A percentile compares a stretch with the other conserved stretches of the same genome.
phyloP scores from a whole-genome alignment of 1,139 yeast genomes.

The Sugiyamaella japonica region DNA sequence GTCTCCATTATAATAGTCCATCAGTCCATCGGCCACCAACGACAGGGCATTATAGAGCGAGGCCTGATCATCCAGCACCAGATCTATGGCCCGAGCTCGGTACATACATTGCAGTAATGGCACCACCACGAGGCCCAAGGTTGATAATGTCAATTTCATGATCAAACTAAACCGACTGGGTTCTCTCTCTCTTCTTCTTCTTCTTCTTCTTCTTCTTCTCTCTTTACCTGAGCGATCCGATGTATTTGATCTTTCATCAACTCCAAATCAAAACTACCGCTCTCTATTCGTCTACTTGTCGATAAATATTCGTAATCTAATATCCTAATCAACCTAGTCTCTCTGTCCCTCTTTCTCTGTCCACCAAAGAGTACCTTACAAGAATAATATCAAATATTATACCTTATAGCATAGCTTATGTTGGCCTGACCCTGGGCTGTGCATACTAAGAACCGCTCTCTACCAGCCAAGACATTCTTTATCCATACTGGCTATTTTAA shows the following conservation, averaged over 20 bases:
- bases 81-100: conserved; percentile 3
- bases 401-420: neutral
- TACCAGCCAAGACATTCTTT: neutral
- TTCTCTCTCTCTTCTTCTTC: no score
- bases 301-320: no score
- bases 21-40: conserved; percentile 64
- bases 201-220: no score
- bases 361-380: no score
- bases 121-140: neutral
- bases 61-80: conserved; percentile 27
- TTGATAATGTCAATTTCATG: conserved; percentile 6
- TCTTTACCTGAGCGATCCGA: no score
- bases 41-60: conserved; percentile 55
- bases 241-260: no score
- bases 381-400: no score
- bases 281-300: no score
- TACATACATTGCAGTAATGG: neutral
- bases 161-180: no score
- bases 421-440: neutral
- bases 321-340: no score
- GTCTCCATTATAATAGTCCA: conserved; percentile 81
- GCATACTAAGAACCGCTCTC: neutral
- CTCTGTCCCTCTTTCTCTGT: no score
- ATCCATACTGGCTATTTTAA: neutral
- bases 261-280: no score